Evolutionary conservation across 768 basidiomycete species (phyloP).

Genomic region (Cantharellus cinnabarinus): DNA sequence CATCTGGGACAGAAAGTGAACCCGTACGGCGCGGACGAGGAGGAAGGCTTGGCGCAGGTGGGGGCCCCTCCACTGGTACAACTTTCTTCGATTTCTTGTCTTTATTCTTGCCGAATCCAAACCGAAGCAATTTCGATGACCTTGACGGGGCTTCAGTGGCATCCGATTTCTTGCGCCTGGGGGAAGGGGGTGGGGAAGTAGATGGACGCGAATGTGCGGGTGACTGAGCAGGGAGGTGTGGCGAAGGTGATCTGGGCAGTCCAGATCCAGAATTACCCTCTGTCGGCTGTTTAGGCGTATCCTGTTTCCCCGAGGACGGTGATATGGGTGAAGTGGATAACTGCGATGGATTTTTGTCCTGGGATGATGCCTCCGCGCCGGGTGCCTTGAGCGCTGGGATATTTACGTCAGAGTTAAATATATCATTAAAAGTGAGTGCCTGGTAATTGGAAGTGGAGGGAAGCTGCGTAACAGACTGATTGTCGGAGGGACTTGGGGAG

Average conservation of each 20-base stretch:
- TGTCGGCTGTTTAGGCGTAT: neutral
- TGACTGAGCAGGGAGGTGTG: neutral
- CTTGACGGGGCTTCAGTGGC: neutral
- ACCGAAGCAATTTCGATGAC: constrained; percentile 23
- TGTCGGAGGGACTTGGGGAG: neutral
- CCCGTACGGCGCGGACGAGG: neutral
- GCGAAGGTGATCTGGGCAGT: neutral
- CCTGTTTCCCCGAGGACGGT: neutral
- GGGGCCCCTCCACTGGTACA: constrained; percentile 25
- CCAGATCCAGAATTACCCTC: neutral
- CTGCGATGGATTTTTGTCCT: too few relatives aligned
- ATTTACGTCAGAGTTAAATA: constrained; percentile 19
- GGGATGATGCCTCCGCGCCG: neutral
- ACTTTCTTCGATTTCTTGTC: constrained; percentile 16
- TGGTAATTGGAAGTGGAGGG: neutral
- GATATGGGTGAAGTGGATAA: too few relatives aligned
- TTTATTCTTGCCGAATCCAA: constrained; percentile 43
- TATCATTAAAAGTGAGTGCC: constrained; percentile 25
- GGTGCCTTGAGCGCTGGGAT: neutral
- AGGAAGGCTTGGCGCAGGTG: neutral
- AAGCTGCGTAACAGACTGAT: neutral
- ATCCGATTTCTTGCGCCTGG: neutral
- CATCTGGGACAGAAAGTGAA: neutral
- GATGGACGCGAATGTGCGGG: neutral
- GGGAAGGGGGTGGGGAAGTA: neutral